Base-by-base conservation (phyloP, 495 filamentous ascomycete genomes). In the Bathelium albidoporum region DNA sequence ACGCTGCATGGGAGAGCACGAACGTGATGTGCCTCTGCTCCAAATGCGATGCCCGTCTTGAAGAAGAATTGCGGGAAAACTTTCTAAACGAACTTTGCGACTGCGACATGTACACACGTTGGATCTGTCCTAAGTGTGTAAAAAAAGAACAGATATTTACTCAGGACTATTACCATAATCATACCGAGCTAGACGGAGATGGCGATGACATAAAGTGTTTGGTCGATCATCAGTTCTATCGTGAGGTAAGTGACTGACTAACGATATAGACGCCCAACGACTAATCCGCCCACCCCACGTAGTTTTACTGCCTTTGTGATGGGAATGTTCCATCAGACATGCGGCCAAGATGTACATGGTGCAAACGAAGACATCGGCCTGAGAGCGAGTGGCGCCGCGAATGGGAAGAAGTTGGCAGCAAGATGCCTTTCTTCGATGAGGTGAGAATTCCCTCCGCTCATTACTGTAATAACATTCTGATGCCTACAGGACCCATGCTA, bases 81-180 rank as follows among this genome's bases (percentile, higher is more conserved):
- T 59, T 29, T 22, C 28, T 63, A 2, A 63, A 63, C 32, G 49
- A 63, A 26, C 52, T 63, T 29, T 63, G 62, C 62, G 62, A 63
- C 31, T 63, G 62, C 62, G 39, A 63, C 45, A 22, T 18, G 28
- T 58, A 29, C 3, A 41, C 28, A 14, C 62, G 62, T 11, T 63
- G 62, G 62, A 58, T 63, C 24, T 63, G 62, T 49, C 43, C 9
- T 29, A 59, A 28, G 24, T 63, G 62, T 32, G 5, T 14, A 9
- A 24, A 14, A 9, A 22, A 1, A 11, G 45, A 63, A 34, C 3
- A 24, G 1, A 5, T 26, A 26, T 52, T 41, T 24, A 59, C 28
- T 1, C 24, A 14, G 49, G 31, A 63, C 32, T 41, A 59, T 39
- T 18, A 59, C 0, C 14, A 16, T 9, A 36, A 34, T 22, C 45